Percentiles rank a stretch among this genome's conserved stretches.
Conservation (phyloP, 371 early-diverging fungal species). For the Lichtheimia hyalospora region DNA sequence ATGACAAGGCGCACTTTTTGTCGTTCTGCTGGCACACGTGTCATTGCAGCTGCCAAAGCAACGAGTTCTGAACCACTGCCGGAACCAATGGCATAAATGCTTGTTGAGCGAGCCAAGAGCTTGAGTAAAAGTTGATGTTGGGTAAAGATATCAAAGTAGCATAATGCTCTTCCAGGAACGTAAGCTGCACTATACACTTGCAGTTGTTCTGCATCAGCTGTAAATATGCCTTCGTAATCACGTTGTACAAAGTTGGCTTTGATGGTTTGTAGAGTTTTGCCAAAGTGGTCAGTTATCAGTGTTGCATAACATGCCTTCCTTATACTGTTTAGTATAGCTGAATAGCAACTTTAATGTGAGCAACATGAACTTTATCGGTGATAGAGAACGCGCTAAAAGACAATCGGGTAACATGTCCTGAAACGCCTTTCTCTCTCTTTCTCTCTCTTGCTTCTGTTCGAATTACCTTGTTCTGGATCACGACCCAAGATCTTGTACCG, state of each 20-base stretch:
- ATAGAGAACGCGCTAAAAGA: too few relatives aligned
- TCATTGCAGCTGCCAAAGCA: constrained; percentile 78
- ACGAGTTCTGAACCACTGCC: constrained; percentile 88
- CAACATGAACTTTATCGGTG: too few relatives aligned
- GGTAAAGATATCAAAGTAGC: constrained; percentile 78
- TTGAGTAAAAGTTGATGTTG: constrained; percentile 48
- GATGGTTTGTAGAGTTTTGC: constrained; percentile 65
- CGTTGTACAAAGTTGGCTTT: constrained; percentile 80
- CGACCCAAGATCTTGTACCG: constrained; percentile 40
- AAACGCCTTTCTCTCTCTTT: background rate
- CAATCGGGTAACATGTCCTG: background rate
- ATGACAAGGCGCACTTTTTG: constrained; percentile 53
- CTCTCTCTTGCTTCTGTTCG: background rate
- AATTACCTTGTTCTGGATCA: constrained; percentile 59
- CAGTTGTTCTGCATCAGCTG: constrained; percentile 59
- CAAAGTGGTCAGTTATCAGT: constrained; percentile 63
- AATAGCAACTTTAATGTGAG: background rate
- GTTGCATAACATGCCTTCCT: constrained; percentile 64
- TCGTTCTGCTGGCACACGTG: constrained; percentile 44
- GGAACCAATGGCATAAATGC: constrained; percentile 74
- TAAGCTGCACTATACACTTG: constrained; percentile 87
- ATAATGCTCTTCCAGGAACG: constrained; percentile 82
- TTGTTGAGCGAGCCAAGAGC: constrained; percentile 39
- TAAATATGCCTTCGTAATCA: constrained; percentile 85
- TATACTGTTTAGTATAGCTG: constrained; percentile 69